Evolutionary conservation across 192 early-diverging fungal genomes (phyloP).

Genomic region (Geranomyces variabilis): DNA sequence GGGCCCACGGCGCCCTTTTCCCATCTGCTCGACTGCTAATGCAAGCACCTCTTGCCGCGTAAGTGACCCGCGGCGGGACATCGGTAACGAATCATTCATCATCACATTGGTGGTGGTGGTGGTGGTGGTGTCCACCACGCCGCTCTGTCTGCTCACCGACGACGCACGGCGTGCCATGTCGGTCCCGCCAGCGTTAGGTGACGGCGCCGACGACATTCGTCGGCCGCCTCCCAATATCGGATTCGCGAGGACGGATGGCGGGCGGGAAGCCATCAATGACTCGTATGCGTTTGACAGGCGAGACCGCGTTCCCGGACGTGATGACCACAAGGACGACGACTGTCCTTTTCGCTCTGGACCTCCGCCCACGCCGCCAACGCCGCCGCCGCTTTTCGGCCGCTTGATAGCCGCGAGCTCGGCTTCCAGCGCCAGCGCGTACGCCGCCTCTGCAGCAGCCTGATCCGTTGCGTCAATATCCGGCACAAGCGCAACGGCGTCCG

Average conservation of each 20-base stretch:
- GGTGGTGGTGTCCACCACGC: neutral
- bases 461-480: neutral
- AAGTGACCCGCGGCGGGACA: constrained; percentile 15
- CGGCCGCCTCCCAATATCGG: too few relatives aligned
- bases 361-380: neutral
- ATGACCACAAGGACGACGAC: neutral
- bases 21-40: constrained; percentile 3
- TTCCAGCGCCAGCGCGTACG: neutral
- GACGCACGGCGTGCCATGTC: neutral
- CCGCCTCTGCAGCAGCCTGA: neutral
- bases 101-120: neutral
- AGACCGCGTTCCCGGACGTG: neutral
- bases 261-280: too few relatives aligned
- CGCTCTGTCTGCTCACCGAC: neutral
- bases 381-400: neutral
- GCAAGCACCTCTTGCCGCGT: neutral
- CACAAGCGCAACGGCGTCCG: neutral
- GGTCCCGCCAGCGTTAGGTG: neutral
- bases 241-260: too few relatives aligned
- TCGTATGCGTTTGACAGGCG: neutral
- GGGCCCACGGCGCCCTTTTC: constrained; percentile 7
- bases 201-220: neutral
- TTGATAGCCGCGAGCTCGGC: constrained; percentile 1
- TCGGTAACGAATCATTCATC: neutral
- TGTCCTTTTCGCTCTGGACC: neutral